Evolutionary conservation across 768 basidiomycete species (phyloP).

Genomic region (Russula ochroleuca): DNA sequence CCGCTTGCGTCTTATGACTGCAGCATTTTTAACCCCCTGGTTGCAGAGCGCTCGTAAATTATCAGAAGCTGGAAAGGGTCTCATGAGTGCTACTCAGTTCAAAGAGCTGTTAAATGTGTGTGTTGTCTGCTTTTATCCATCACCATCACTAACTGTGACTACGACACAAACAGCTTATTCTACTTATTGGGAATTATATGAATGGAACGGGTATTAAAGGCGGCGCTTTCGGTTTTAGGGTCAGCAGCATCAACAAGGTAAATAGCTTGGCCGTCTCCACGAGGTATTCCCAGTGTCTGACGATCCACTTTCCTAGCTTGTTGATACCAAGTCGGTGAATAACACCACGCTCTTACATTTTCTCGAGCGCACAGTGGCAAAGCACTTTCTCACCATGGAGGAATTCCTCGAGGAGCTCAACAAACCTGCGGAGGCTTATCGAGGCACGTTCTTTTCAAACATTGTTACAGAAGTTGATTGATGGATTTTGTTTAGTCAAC

Average conservation of each 20-base stretch:
- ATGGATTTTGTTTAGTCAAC: slow-evolving; percentile 53
- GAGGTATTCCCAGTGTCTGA: not conserved
- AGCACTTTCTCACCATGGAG: slow-evolving; percentile 85
- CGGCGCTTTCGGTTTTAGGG: slow-evolving; percentile 93
- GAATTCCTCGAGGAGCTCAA: slow-evolving; percentile 83
- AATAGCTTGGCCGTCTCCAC: slow-evolving; percentile 17
- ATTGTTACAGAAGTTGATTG: slow-evolving; percentile 5
- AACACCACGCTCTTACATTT: slow-evolving; percentile 95
- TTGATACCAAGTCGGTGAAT: slow-evolving; percentile 94
- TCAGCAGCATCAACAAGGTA: slow-evolving; percentile 97
- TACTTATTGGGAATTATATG: slow-evolving; percentile 96
- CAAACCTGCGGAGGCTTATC: slow-evolving; percentile 87
- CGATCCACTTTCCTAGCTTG: slow-evolving; percentile 53
- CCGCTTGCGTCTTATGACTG: slow-evolving; percentile 16
- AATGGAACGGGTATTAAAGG: slow-evolving; percentile 95
- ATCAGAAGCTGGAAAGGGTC: slow-evolving; percentile 70
- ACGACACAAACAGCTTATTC: slow-evolving; percentile 57
- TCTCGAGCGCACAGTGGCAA: slow-evolving; percentile 80
- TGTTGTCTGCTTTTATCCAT: slow-evolving; percentile 2
- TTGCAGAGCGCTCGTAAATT: slow-evolving; percentile 74
- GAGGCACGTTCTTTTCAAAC: slow-evolving; percentile 44
- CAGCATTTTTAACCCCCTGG: slow-evolving; percentile 13
- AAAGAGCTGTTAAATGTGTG: slow-evolving; percentile 83
- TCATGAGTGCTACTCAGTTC: slow-evolving; percentile 81
- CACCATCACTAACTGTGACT: slow-evolving; percentile 19